These are phyloP conservation scores for Melanogaster broomeanus DNA, from an alignment of 768 basidiomycete species.

Conservation along the genomic window DNA sequence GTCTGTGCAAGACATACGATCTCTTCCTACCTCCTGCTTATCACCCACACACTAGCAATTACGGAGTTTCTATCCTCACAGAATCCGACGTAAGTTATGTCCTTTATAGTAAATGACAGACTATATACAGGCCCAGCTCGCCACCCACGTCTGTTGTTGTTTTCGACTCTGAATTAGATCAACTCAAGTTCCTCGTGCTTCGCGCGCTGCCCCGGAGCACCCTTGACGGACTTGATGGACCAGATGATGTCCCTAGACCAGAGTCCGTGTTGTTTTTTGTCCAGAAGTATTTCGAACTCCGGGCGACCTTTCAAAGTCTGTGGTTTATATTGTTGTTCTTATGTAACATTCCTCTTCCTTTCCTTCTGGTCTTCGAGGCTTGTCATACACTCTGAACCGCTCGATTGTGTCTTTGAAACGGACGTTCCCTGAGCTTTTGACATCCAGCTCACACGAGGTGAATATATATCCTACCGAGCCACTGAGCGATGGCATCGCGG, in stretches of 20 bases:
- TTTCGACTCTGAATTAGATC: constrained; percentile 61
- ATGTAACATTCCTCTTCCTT: constrained; percentile 84
- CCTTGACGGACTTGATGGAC: constrained; percentile 15
- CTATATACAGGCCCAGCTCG: constrained; percentile 13
- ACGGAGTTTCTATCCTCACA: constrained; percentile 36
- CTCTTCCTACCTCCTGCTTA: constrained; percentile 53
- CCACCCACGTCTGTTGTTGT: constrained; percentile 43
- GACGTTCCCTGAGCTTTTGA: constrained; percentile 68
- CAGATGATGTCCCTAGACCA: constrained; percentile 24
- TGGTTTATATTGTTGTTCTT: not conserved
- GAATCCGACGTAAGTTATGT: constrained; percentile 20
- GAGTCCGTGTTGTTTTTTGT: constrained; percentile 43
- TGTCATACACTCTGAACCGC: constrained; percentile 80
- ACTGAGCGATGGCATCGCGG: constrained; percentile 88
- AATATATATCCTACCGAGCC: constrained; percentile 95
- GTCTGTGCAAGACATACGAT: constrained; percentile 33
- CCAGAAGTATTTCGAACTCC: constrained; percentile 58
- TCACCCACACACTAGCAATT: constrained; percentile 48
- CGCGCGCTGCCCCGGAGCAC: constrained; percentile 24
- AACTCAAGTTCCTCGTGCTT: constrained; percentile 49
- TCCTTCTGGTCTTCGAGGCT: constrained; percentile 75
- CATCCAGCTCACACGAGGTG: constrained; percentile 79
- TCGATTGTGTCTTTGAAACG: constrained; percentile 89
- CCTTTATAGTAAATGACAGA: not conserved
- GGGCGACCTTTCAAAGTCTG: constrained; percentile 47